Base-by-base conservation (phyloP, 495 filamentous ascomycete genomes). In the Halenospora varia region DNA sequence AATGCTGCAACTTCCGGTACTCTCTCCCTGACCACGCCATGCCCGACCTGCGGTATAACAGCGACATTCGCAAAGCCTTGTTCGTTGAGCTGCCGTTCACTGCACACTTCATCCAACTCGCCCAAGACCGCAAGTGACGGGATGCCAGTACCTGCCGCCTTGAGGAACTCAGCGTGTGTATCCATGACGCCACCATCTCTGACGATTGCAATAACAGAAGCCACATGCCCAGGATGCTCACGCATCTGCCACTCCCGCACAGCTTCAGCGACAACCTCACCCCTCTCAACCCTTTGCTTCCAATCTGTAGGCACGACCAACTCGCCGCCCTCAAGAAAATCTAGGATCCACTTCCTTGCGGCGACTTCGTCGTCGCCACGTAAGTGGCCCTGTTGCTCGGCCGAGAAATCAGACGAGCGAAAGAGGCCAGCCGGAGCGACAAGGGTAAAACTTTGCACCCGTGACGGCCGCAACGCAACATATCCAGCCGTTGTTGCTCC, bases 211-310 rank as follows among this genome's bases (percentile, higher is more conserved):
- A 75, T 64, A 10, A 78, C 74, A 54, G 71, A 74, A 13, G 76
- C 40, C 71, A 9, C n/a, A n/a, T 40, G 35, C 35, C 35, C 35
- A 9, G 9, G 9, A n/a, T 40, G 35, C 9, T 40, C 58, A 41
- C 52, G 66, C 53, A 70, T 59, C 54, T 77, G 52, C 76, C 76
- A 78, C 0, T 71, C 73, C 9, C 69, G 55, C 20, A 78, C 63
- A 4, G 75, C 75, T 61, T 77, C 68, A 0, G 73, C 70, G 20
- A 78, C 76, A 2, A 77, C 64, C 45, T 77, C 72, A 9, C 75
- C 75, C 15, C 64, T 56, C 13, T 3, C 52, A 25, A 76, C 69
- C 24, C 71, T 70, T 58, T 77, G 72, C 60, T 66, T 61, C 76
- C 76, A 78, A 60, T 75, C 71, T n/a, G 49, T n/a, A 19, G 75